phyloP scores from a whole-genome alignment of 306 rosid genomes.

The Mimosa pudica region DNA sequence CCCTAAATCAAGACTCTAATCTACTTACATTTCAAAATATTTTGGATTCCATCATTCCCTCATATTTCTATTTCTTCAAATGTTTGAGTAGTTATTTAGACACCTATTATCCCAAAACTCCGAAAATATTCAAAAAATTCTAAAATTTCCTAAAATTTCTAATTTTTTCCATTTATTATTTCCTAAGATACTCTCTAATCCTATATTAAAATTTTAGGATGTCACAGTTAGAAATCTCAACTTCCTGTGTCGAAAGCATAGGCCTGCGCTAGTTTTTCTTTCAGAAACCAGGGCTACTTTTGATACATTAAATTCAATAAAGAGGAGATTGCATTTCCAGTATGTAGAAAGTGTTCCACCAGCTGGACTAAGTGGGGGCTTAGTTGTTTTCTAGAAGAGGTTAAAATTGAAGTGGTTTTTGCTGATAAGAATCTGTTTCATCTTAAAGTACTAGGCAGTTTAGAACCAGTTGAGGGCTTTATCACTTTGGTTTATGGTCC shows the following conservation, averaged over 20 bases:
- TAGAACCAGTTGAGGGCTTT: neutral
- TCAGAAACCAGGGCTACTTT: neutral
- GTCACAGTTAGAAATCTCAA: neutral
- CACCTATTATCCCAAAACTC: no score
- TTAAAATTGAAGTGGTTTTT: rapidly evolving
- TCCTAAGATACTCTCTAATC: no score
- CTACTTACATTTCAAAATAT: no score
- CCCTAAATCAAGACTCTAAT: no score
- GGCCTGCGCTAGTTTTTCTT: neutral
- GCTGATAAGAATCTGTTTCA: neutral
- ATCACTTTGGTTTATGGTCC: neutral
- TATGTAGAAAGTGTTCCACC: neutral
- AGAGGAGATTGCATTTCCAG: neutral
- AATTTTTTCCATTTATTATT: no score
- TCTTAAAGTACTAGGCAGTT: rapidly evolving
- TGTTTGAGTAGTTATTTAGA: no score
- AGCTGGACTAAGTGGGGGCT: rapidly evolving
- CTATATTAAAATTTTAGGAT: no score
- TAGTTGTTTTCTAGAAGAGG: neutral
- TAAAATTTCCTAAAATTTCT: no score
- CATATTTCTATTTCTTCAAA: no score
- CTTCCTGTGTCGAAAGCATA: neutral
- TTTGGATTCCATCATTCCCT: no score
- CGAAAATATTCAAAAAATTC: no score
- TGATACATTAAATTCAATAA: no score